These are phyloP conservation scores for Alternaria arbusti DNA, from an alignment of 2,329 filamentous ascomycete species.

Conservation along the genomic window DNA sequence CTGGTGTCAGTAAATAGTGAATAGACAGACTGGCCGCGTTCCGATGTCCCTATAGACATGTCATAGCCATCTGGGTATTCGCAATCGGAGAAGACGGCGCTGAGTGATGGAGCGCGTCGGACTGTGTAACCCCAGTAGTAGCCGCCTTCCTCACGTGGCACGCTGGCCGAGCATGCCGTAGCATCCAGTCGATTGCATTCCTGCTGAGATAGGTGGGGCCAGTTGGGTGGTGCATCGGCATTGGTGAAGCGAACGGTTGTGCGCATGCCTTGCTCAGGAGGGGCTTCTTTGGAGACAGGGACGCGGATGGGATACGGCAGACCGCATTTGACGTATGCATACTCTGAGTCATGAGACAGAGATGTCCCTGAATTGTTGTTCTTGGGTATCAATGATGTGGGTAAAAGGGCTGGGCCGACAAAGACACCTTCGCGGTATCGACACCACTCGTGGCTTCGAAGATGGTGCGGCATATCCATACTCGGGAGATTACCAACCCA, in stretches of 20 bases:
- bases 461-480: slow-evolving; percentile 85
- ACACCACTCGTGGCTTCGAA: slow-evolving; percentile 77
- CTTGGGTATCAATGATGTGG: slow-evolving; percentile 15
- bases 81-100: slow-evolving; percentile 77
- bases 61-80: slow-evolving; percentile 81
- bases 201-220: slow-evolving; percentile 33
- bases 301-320: slow-evolving; percentile 59
- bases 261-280: slow-evolving; percentile 72
- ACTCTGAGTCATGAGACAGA: slow-evolving; percentile 11
- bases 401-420: slow-evolving; percentile 41
- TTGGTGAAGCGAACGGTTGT: slow-evolving; percentile 73
- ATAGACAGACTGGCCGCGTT: slow-evolving; percentile 66
- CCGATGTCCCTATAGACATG: slow-evolving; percentile 81
- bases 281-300: slow-evolving; percentile 49
- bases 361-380: slow-evolving; percentile 56
- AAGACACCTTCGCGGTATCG: slow-evolving; percentile 81
- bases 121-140: slow-evolving; percentile 88
- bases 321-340: slow-evolving; percentile 59
- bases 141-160: slow-evolving; percentile 75
- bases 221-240: slow-evolving; percentile 43
- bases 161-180: slow-evolving; percentile 69
- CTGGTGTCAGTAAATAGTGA: slow-evolving; percentile 36
- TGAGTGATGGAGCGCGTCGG: slow-evolving; percentile 69
- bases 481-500: slow-evolving; percentile 76
- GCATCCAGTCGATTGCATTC: slow-evolving; percentile 49